Evolutionary conservation across 805 yeast genomes (phyloP), one percentile per base, ranked within the genome.

Genomic region (Wickerhamiella parazyma): DNA sequence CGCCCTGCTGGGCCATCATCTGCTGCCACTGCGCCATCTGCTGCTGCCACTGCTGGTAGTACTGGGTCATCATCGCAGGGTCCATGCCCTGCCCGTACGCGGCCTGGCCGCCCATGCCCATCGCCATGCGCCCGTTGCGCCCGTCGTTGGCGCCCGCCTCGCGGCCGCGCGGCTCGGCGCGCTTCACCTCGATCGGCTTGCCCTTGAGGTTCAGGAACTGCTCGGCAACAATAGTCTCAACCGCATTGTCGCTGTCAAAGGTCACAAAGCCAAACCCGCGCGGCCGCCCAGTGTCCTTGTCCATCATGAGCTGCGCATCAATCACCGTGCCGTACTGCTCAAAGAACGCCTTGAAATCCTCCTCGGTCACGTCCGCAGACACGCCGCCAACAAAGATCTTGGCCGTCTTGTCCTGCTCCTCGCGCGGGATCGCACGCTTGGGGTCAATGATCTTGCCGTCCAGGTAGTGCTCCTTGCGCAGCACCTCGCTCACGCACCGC

Each of bases 361-460:
- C 74, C 54, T 93, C 95, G 49, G 86, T 85, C 42, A 87, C 95
- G 58, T 84, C 89, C 17, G 93, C 83, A 43, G 94, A 87, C 48
- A 89, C 81, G 52, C 98, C 98, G 51, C 98, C 98, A 33, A 89
- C 96, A 58, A 89, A 89, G 52, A 89, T 87, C 66, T 89, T 89
- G 53, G 96, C 95, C 14, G 95, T 85, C 60, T 82, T 83, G 59
- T 87, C 95, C 63, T 89, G 98, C 62, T 89, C 96, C 59, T 89
- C 96, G 61, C 84, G 80, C 28, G 97, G 96, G 55, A 89, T 89
- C 20, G 98, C 96, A 56, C 97, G 75, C 62, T 89, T 89, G 33
- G 98, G 97, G 60, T 89, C 98, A 59, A 89, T 91, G 48, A 89
- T 80, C 63, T 89, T 89, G 50, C 97, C 97, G 58, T 89, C 98